Evolutionary conservation across 176 grass and related monocot species (phyloP).

Genomic region (Paspalum vaginatum): DNA sequence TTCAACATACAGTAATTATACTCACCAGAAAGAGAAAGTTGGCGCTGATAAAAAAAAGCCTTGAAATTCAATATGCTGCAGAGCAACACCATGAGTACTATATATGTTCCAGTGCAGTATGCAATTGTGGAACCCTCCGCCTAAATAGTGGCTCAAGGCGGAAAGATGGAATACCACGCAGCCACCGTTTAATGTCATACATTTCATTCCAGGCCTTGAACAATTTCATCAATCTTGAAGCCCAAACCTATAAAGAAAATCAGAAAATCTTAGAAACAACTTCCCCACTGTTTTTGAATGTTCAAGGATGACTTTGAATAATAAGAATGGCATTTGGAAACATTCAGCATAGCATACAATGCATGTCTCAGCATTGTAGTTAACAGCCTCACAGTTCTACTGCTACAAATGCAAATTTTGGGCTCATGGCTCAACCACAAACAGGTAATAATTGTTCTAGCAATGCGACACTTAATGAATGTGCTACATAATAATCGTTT

Average conservation of each 20-base stretch:
- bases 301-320: slow-evolving; percentile 7
- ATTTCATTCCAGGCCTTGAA: slow-evolving; percentile 90
- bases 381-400: neutral
- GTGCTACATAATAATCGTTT: neutral
- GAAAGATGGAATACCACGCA: slow-evolving; percentile 69
- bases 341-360: slow-evolving; percentile 6
- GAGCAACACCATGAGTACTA: slow-evolving; percentile 45
- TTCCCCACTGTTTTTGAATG: neutral
- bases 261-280: slow-evolving; percentile 23
- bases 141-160: slow-evolving; percentile 82
- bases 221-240: slow-evolving; percentile 90
- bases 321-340: neutral
- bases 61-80: slow-evolving; percentile 23
- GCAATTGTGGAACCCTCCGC: slow-evolving; percentile 67
- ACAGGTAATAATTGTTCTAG: neutral
- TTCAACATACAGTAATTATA: neutral
- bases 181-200: slow-evolving; percentile 89
- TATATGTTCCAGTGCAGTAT: slow-evolving; percentile 65
- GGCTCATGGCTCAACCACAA: slow-evolving; percentile 21
- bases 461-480: neutral
- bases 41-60: slow-evolving; percentile 33
- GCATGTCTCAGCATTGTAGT: neutral
- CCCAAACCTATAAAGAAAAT: slow-evolving; percentile 61
- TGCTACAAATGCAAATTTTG: no score
- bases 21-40: slow-evolving; percentile 47